These are phyloP conservation scores for Glycine soja DNA, from an alignment of 306 rosid species.

Conservation along the genomic window DNA sequence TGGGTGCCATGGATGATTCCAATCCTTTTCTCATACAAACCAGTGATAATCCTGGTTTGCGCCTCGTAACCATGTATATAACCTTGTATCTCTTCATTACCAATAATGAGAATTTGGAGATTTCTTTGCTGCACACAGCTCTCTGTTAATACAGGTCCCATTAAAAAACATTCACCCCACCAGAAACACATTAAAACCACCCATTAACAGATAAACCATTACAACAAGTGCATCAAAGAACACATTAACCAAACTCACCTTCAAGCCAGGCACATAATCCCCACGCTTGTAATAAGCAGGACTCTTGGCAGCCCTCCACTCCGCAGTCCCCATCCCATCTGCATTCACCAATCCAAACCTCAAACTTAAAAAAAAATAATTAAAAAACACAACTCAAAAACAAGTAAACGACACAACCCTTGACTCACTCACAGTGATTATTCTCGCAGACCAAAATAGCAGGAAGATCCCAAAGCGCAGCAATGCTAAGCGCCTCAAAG, in stretches of 20 bases:
- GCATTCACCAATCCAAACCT: constrained; percentile 6
- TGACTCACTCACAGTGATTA: constrained; percentile 78
- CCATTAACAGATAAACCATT: no score
- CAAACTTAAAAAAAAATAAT: no score
- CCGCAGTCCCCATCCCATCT: constrained; percentile 99
- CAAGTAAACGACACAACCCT: neutral
- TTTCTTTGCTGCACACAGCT: no score
- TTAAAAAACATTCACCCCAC: neutral
- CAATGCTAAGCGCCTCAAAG: constrained; percentile 88
- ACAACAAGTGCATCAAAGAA: no score
- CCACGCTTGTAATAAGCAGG: constrained; percentile 95
- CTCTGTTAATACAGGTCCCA: no score
- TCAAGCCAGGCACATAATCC: constrained; percentile 93
- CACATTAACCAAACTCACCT: constrained; percentile 54
- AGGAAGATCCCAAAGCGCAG: constrained; percentile 96
- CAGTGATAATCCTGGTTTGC: no score
- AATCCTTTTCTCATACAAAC: no score
- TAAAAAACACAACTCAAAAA: neutral
- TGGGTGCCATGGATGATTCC: no score
- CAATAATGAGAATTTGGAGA: no score
- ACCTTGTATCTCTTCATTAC: no score
- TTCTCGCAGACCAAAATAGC: constrained; percentile 97
- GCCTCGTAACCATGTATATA: no score
- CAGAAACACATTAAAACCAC: neutral
- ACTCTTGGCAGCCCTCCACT: constrained; percentile 94